Percentiles rank a stretch among this genome's conserved stretches.
phyloP scores from a whole-genome alignment of 768 basidiomycete genomes.

The Leccinum longicurvipes region DNA sequence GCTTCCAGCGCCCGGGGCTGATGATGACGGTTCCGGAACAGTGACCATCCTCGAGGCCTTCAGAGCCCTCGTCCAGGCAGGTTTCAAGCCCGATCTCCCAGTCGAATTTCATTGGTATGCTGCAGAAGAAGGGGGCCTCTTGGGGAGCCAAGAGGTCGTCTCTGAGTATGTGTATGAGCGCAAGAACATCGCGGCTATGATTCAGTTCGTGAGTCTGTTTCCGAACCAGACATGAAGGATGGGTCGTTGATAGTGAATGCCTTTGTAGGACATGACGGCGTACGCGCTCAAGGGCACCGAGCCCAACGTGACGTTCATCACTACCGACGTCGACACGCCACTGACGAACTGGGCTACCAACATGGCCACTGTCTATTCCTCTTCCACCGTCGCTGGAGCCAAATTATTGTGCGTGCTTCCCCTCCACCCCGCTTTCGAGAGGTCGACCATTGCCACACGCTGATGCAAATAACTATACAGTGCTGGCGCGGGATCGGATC shows the following conservation, averaged over 20 bases:
- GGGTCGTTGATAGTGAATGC: not conserved
- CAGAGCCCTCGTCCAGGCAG: conserved; percentile 63
- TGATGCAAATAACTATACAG: not conserved
- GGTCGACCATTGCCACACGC: not conserved
- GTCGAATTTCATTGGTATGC: conserved; percentile 88
- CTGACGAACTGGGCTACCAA: conserved; percentile 38
- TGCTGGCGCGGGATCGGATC: conserved; percentile 26
- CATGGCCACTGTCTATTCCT: conserved; percentile 33
- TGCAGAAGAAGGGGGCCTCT: conserved; percentile 49
- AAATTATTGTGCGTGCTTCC: conserved; percentile 31
- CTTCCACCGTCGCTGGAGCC: conserved; percentile 12
- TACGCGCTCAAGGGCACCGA: conserved; percentile 19
- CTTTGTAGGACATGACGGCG: conserved; percentile 34
- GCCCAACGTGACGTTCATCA: conserved; percentile 27
- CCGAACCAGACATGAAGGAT: not conserved
- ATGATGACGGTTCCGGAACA: conserved; percentile 57
- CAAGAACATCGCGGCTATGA: conserved; percentile 47
- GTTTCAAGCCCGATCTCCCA: conserved; percentile 61
- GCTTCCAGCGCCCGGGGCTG: conserved; percentile 47
- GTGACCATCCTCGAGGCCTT: conserved; percentile 80
- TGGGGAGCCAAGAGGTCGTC: conserved; percentile 46
- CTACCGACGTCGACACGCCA: conserved; percentile 41
- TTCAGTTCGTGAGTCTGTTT: conserved; percentile 41
- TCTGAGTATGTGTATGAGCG: conserved; percentile 45
- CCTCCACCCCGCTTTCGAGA: not conserved